Evolutionary conservation across 257 asterid species (phyloP), one percentile per base, ranked within the genome.

Genomic region (Leptodermis oblonga): DNA sequence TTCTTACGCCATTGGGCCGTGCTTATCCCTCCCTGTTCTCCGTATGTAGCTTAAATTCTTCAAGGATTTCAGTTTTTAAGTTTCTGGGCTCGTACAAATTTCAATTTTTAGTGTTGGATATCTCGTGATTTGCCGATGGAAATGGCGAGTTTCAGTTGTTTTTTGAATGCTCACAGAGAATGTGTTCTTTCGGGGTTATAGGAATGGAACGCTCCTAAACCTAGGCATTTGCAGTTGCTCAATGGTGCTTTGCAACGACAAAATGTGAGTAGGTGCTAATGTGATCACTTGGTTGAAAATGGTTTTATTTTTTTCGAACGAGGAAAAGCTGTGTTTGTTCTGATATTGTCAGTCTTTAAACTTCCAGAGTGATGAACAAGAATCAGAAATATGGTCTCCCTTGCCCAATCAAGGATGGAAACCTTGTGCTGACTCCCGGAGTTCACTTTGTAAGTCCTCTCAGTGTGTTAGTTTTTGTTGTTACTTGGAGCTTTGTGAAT

Each of bases 161-260:
- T 22, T 46, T 51, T 61, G 25, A 71, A 48, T 70, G 34, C 20
- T 67, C n/a, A n/a, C n/a, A n/a, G n/a, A n/a, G n/a, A n/a, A n/a
- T n/a, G n/a, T n/a, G n/a, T n/a, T n/a, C n/a, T n/a, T n/a, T n/a
- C n/a, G n/a, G n/a, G n/a, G n/a, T 73, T 80, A 54, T 22, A 80
- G 84, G 84, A 80, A 76, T 80, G 84, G 86, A 82, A 74, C 71
- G 82, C 81, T 79, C 86, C 86, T 39, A 79, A 61, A 49, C 70
- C 78, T 42, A 74, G 68, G 84, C 84, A 82, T 49, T 65, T 64
- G 49, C 74, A 54, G 68, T 73, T 82, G 25, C 68, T 82, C 37
- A 51, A 79, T 59, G 71, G 77, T 45, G 82, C 82, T 60, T 45
- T 79, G 43, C 73, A 74, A 59, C 80, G 28, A 22, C 68, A 69